Percentiles rank a stretch among this genome's conserved stretches.
Conservation (phyloP, 352 stramenopile genomes). For the Elongisporangium prolatum region DNA sequence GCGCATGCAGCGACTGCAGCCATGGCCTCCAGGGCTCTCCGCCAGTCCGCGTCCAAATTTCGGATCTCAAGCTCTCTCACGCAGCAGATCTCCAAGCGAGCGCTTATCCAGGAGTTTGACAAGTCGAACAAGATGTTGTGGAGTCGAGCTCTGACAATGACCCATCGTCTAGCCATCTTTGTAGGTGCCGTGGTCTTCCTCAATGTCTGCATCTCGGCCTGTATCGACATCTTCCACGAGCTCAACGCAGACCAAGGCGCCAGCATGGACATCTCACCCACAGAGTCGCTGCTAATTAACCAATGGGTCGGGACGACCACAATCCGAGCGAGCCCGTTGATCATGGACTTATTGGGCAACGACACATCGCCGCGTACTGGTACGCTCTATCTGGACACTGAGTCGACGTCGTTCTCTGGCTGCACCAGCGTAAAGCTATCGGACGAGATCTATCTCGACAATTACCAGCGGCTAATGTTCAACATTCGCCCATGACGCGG, state of each 20-base stretch:
- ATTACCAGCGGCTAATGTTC: neutral
- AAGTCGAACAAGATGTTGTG: neutral
- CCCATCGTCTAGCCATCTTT: neutral
- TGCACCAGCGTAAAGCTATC: too few species aligned
- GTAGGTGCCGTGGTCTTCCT: neutral
- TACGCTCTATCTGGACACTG: too few species aligned
- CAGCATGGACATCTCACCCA: neutral
- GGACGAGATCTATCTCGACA: too few species aligned
- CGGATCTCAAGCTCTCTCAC: neutral
- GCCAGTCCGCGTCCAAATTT: too few species aligned
- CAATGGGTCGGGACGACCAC: neutral
- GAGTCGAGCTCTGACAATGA: neutral
- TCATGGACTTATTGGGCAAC: conserved; percentile 16
- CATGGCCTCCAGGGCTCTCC: too few species aligned
- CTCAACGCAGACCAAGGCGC: neutral
- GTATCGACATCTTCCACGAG: neutral
- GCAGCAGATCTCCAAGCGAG: neutral
- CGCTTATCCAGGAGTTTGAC: neutral
- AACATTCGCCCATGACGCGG: neutral
- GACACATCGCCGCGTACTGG: conserved; percentile 22
- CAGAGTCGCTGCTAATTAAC: neutral
- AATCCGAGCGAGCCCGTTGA: conserved; percentile 14
- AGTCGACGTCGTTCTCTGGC: too few species aligned
- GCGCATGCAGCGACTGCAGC: too few species aligned
- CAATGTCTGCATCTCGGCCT: neutral